These are phyloP conservation scores for Fraxinus floribunda DNA, from an alignment of 305 asterid species.

Conservation along the genomic window DNA sequence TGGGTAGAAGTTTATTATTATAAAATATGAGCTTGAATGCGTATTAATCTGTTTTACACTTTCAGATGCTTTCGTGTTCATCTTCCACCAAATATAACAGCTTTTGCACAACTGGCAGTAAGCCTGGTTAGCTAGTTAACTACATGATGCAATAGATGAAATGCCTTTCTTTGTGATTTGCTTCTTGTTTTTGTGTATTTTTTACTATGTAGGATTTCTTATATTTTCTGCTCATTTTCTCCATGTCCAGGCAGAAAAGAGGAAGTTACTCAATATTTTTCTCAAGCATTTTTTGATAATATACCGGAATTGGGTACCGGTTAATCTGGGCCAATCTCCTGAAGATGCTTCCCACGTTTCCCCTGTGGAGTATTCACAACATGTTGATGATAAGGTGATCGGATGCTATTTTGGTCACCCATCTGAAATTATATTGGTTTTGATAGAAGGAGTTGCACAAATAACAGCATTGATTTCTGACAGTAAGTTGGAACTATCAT, in stretches of 20 bases:
- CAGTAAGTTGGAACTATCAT: constrained; percentile 56
- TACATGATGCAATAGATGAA: constrained; percentile 19
- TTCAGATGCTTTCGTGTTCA: constrained; percentile 11
- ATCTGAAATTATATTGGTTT: constrained; percentile 58
- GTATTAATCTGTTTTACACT: neutral
- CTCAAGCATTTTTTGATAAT: constrained; percentile 76
- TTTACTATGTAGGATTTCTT: constrained; percentile 12
- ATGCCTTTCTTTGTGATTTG: constrained; percentile 14
- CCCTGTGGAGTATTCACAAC: constrained; percentile 38
- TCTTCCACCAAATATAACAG: constrained; percentile 10
- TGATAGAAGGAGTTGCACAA: constrained; percentile 61
- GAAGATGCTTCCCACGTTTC: constrained; percentile 41
- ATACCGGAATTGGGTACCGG: constrained; percentile 76
- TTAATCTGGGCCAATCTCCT: constrained; percentile 48
- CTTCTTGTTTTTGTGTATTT: constrained; percentile 10
- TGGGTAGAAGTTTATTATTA: neutral
- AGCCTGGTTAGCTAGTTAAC: constrained; percentile 21
- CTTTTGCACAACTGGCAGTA: neutral
- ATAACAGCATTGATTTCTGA: constrained; percentile 59
- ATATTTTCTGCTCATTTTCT: constrained; percentile 21
- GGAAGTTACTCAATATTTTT: constrained; percentile 59
- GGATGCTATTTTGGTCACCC: constrained; percentile 96
- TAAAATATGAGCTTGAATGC: neutral
- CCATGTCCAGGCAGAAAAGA: constrained; percentile 72
- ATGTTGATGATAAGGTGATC: constrained; percentile 54